These are phyloP conservation scores for Ustilago lituana DNA, from an alignment of 1,284 basidiomycete genomes.

Conservation along the genomic window DNA sequence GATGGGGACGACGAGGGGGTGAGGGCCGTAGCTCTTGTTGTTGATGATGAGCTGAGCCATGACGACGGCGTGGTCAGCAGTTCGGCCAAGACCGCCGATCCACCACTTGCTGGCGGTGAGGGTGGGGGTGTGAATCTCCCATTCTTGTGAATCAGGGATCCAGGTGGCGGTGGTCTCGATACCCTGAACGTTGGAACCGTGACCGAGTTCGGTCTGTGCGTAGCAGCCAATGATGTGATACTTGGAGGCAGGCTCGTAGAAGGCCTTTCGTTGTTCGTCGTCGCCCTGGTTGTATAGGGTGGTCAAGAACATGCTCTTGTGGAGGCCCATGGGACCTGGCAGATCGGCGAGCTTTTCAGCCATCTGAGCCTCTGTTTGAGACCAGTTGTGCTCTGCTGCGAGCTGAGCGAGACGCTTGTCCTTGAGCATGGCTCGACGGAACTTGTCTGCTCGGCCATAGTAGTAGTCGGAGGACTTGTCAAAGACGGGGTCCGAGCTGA, in stretches of 20 bases:
- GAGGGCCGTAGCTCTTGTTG: slow-evolving; percentile 67
- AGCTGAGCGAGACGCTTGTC: slow-evolving; percentile 68
- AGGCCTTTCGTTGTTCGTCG: slow-evolving; percentile 61
- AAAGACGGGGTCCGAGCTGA: slow-evolving; percentile 74
- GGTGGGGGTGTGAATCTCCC: slow-evolving; percentile 54
- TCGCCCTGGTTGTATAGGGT: slow-evolving; percentile 60
- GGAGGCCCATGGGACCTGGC: slow-evolving; percentile 57
- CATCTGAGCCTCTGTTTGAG: slow-evolving; percentile 24
- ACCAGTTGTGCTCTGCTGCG: slow-evolving; percentile 68
- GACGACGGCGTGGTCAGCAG: slow-evolving; percentile 68
- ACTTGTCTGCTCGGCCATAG: slow-evolving; percentile 65
- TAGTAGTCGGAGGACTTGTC: slow-evolving; percentile 74
- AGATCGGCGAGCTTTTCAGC: slow-evolving; percentile 60
- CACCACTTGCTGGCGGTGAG: slow-evolving; percentile 64
- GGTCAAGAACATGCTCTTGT: slow-evolving; percentile 63
- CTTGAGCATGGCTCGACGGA: slow-evolving; percentile 62
- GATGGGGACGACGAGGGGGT: slow-evolving; percentile 68
- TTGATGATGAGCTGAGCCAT: slow-evolving; percentile 68
- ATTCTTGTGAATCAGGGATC: slow-evolving; percentile 52
- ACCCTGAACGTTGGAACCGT: slow-evolving; percentile 61
- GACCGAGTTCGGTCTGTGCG: slow-evolving; percentile 61
- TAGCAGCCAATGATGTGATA: slow-evolving; percentile 63
- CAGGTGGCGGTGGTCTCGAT: slow-evolving; percentile 61
- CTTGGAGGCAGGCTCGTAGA: slow-evolving; percentile 52
- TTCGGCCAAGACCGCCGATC: slow-evolving; percentile 68